These are phyloP conservation scores for Aspergillus sclerotioniger DNA, from an alignment of 495 filamentous ascomycete species.

Conservation along the genomic window DNA sequence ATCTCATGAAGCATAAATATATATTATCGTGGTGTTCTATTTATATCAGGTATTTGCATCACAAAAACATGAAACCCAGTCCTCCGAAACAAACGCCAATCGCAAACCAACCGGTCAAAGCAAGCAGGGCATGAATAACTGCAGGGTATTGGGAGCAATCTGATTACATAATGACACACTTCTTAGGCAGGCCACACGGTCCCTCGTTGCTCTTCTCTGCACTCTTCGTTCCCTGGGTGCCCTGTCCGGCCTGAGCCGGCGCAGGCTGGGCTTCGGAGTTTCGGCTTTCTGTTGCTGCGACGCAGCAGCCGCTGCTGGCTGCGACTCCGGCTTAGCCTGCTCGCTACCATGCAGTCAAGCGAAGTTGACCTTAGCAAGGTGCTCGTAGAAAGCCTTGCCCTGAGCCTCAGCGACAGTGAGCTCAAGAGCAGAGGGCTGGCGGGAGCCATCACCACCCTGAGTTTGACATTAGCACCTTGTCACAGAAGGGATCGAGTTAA, in stretches of 20 bases:
- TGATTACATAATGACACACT: conserved; percentile 59
- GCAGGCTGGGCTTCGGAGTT: conserved; percentile 13
- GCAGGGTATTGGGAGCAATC: conserved; percentile 15
- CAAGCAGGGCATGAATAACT: conserved; percentile 6
- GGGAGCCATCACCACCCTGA: conserved; percentile 68
- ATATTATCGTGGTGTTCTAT: neutral
- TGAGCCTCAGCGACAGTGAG: conserved; percentile 74
- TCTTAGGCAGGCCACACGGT: conserved; percentile 69
- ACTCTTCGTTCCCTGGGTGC: conserved; percentile 30
- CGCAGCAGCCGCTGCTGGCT: conserved; percentile 26
- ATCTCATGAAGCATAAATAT: neutral
- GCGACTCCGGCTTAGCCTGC: conserved; percentile 33
- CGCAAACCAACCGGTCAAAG: conserved; percentile 6
- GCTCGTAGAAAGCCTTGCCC: conserved; percentile 83
- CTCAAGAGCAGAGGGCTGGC: conserved; percentile 73
- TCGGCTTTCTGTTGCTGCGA: conserved; percentile 19
- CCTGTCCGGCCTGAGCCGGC: conserved; percentile 17
- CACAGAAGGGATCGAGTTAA: neutral
- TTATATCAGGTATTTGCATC: conserved; percentile 4
- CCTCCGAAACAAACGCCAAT: conserved; percentile 3
- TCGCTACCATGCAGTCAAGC: conserved; percentile 77
- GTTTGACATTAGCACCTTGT: neutral
- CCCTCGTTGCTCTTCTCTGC: conserved; percentile 48
- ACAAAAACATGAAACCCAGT: conserved; percentile 11
- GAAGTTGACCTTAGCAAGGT: conserved; percentile 69